phyloP scores from a whole-genome alignment of 768 basidiomycete species.

The Sporobolomyces roseus region DNA sequence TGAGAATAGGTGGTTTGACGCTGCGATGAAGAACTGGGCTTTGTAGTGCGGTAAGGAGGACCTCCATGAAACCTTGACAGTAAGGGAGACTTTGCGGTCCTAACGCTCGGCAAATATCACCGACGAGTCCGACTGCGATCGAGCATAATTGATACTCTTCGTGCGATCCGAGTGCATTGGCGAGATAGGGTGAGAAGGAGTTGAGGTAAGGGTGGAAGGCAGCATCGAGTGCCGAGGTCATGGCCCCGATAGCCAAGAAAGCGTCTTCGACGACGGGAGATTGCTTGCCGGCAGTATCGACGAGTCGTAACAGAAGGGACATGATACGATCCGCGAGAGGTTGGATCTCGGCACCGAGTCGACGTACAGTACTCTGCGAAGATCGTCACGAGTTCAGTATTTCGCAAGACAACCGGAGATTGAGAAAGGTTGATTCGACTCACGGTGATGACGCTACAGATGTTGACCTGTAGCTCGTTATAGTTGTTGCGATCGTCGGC shows the following conservation, averaged over 20 bases:
- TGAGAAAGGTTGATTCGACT: conserved; percentile 47
- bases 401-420: no score
- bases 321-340: conserved; percentile 91
- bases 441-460: conserved; percentile 84
- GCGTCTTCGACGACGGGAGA: conserved; percentile 94
- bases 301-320: conserved; percentile 79
- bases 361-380: conserved; percentile 72
- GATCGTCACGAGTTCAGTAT: no score
- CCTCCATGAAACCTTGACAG: conserved; percentile 83
- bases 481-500: conserved; percentile 96
- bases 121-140: conserved; percentile 90
- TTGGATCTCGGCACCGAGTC: conserved; percentile 73
- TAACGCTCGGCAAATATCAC: conserved; percentile 91
- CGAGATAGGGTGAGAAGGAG: conserved; percentile 79
- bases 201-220: conserved; percentile 76
- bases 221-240: conserved; percentile 72
- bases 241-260: conserved; percentile 84
- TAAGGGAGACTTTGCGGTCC: conserved; percentile 79
- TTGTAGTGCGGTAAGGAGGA: conserved; percentile 82
- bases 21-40: conserved; percentile 84
- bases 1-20: conserved; percentile 93
- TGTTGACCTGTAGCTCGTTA: conserved; percentile 95
- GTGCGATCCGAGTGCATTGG: conserved; percentile 81
- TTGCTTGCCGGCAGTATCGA: conserved; percentile 81
- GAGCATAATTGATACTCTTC: conserved; percentile 95